phyloP scores from a whole-genome alignment of 176 grass and related monocot species.

The Rhynchospora breviuscula region DNA sequence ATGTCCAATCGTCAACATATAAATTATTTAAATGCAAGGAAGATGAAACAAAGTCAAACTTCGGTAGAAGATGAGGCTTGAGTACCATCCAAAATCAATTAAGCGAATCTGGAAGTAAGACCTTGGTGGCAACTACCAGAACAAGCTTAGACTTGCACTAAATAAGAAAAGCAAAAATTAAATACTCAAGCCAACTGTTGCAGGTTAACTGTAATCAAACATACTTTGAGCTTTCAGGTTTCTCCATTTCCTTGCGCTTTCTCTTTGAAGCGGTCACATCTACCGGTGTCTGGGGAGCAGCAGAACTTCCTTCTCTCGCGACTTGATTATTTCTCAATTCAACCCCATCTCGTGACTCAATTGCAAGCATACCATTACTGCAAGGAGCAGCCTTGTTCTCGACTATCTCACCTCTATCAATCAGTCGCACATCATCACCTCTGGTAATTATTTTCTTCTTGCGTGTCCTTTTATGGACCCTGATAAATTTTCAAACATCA shows the following conservation, averaged over 20 bases:
- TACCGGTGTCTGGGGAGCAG: conserved; percentile 4
- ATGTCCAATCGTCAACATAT: neutral
- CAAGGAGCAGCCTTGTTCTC: conserved; percentile 29
- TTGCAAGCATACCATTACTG: conserved; percentile 38
- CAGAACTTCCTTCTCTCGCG: conserved; percentile 34
- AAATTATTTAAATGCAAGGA: neutral
- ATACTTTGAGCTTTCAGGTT: conserved; percentile 60
- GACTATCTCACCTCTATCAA: conserved; percentile 39
- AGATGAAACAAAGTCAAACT: neutral
- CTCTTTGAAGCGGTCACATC: conserved; percentile 38
- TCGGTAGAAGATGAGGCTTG: neutral
- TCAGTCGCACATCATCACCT: conserved; percentile 30
- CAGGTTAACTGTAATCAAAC: conserved; percentile 20
- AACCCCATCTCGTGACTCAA: conserved; percentile 28
- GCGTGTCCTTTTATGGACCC: conserved; percentile 50
- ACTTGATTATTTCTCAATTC: conserved; percentile 24
- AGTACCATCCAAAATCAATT: neutral
- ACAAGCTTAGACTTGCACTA: neutral
- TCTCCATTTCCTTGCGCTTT: conserved; percentile 40
- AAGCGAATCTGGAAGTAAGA: neutral
- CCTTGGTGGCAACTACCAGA: neutral
- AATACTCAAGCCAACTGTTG: neutral
- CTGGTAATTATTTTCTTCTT: conserved; percentile 31
- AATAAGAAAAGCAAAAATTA: neutral
- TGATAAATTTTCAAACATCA: conserved; percentile 22